Evolutionary conservation across 2,329 filamentous ascomycete genomes (phyloP).

Genomic region (Amylocarpus encephaloides): DNA sequence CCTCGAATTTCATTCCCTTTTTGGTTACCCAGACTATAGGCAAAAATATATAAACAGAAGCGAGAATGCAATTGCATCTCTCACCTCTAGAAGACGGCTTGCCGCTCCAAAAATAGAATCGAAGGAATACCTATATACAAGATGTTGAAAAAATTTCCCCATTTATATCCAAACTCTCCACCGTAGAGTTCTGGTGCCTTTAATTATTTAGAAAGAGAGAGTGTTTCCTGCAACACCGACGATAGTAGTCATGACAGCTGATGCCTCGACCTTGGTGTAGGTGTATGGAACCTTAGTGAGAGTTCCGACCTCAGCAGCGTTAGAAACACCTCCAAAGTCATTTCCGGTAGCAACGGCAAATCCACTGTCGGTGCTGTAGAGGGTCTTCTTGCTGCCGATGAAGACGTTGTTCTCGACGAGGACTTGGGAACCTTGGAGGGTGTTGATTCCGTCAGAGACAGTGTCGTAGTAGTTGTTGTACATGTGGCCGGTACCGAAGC

Average conservation of each 20-base stretch:
- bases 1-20: neutral
- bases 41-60: neutral
- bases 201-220: constrained; percentile 26
- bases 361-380: constrained; percentile 40
- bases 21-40: neutral
- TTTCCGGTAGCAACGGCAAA: constrained; percentile 41
- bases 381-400: constrained; percentile 36
- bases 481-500: constrained; percentile 60
- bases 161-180: neutral
- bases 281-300: constrained; percentile 46
- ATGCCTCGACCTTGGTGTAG: constrained; percentile 46
- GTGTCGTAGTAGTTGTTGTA: constrained; percentile 47
- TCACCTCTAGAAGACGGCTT: neutral
- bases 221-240: constrained; percentile 32
- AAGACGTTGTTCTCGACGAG: constrained; percentile 51
- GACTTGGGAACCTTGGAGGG: constrained; percentile 48
- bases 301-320: constrained; percentile 45
- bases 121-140: neutral
- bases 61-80: neutral
- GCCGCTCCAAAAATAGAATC: neutral
- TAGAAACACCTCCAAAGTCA: constrained; percentile 41
- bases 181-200: neutral
- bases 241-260: constrained; percentile 38
- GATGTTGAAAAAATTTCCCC: neutral
- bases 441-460: constrained; percentile 47